Conservation (phyloP, 495 filamentous ascomycete genomes). For the Annulohypoxylon bovei region DNA sequence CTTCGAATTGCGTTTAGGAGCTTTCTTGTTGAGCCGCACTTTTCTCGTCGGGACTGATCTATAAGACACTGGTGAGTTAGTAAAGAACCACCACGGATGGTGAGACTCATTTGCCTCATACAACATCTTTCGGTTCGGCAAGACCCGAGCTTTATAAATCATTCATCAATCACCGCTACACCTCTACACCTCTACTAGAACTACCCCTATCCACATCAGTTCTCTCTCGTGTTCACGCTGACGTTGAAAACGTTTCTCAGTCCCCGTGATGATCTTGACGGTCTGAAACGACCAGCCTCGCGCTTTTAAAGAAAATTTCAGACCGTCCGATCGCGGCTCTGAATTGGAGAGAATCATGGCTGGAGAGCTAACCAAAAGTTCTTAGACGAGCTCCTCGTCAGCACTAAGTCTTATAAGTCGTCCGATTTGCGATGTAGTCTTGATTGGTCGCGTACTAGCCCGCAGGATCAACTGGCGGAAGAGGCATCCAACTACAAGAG, state of each 20-base stretch:
- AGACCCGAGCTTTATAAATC: background rate
- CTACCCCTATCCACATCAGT: background rate
- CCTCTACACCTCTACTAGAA: background rate
- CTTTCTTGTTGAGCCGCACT: background rate
- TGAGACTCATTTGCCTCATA: background rate
- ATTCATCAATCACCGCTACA: background rate
- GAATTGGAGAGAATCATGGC: constrained; percentile 3
- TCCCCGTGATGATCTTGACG: background rate
- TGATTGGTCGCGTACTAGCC: constrained; percentile 16
- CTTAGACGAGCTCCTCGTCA: constrained; percentile 19
- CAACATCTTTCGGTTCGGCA: background rate
- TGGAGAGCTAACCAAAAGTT: constrained; percentile 9
- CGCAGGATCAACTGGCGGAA: constrained; percentile 26
- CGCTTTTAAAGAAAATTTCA: constrained; percentile 2
- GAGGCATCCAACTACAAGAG: constrained; percentile 21
- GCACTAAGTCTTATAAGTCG: constrained; percentile 29
- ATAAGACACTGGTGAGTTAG: background rate
- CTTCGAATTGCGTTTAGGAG: background rate
- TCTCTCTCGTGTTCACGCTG: background rate
- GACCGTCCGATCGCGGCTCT: constrained; percentile 17
- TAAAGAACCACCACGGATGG: background rate
- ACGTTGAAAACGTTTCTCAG: background rate
- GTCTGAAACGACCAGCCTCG: constrained; percentile 13
- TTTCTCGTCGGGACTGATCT: background rate
- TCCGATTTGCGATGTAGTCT: constrained; percentile 7